Conservation (phyloP, 2,329 filamentous ascomycete genomes). For the Ophiostoma ips region DNA sequence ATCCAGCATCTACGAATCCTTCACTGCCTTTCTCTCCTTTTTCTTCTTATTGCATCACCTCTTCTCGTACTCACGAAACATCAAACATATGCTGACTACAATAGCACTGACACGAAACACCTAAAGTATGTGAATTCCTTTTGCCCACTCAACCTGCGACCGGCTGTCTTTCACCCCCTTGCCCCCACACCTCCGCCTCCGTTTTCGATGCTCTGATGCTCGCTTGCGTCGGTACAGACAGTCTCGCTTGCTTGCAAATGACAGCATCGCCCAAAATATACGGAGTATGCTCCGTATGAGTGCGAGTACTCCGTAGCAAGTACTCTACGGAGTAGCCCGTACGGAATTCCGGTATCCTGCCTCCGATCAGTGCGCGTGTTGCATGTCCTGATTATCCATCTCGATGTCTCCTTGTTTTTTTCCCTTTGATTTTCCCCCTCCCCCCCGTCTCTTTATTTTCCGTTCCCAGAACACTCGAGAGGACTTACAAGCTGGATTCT, state of each 20-base stretch:
- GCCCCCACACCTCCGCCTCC: conserved; percentile 14
- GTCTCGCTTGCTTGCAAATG: neutral
- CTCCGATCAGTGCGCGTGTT: conserved; percentile 6
- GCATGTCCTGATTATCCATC: conserved; percentile 8
- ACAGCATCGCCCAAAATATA: neutral
- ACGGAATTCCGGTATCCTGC: neutral
- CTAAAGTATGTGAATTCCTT: conserved; percentile 27
- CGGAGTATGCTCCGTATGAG: too few relatives aligned
- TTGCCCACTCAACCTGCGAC: conserved; percentile 20
- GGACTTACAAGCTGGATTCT: neutral
- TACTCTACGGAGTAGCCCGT: too few relatives aligned
- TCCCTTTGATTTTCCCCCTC: conserved; percentile 1
- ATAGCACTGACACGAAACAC: conserved; percentile 30
- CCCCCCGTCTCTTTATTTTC: neutral
- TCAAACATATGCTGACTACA: conserved; percentile 4
- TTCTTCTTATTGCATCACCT: conserved; percentile 1
- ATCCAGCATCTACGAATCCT: too few relatives aligned
- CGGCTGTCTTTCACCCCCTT: conserved; percentile 20
- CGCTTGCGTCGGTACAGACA: neutral
- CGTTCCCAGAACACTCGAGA: neutral
- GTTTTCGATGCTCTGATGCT: conserved; percentile 1
- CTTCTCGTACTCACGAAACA: neutral
- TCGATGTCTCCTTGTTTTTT: conserved; percentile 5
- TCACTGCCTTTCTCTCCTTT: neutral
- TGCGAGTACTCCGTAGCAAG: too few relatives aligned